These are phyloP conservation scores for Phytopythium chamaehyphon DNA, from an alignment of 352 stramenopile species.

Conservation along the genomic window DNA sequence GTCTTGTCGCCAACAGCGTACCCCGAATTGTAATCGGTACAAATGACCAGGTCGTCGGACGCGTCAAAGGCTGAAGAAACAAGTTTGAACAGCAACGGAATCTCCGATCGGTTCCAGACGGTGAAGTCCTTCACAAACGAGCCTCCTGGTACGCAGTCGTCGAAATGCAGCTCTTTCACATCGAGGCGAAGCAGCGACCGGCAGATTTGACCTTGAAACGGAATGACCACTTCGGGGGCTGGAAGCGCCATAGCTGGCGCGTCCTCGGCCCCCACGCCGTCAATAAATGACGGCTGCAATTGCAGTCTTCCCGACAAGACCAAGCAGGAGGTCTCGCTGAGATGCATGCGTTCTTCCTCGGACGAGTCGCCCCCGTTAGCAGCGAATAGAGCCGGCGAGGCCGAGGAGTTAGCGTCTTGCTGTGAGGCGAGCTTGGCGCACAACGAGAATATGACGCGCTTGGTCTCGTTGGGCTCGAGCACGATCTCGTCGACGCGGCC, in stretches of 20 bases:
- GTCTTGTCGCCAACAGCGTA: slow-evolving; percentile 81
- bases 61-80: slow-evolving; percentile 72
- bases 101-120: slow-evolving; percentile 88
- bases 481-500: slow-evolving; percentile 53
- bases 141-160: slow-evolving; percentile 81
- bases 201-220: slow-evolving; percentile 78
- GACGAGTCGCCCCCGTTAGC: slow-evolving; percentile 56
- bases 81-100: slow-evolving; percentile 82
- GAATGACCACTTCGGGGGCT: slow-evolving; percentile 62
- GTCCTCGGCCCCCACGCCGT: slow-evolving; percentile 14
- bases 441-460: slow-evolving; percentile 67
- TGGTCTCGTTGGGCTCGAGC: slow-evolving; percentile 65
- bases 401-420: slow-evolving; percentile 10
- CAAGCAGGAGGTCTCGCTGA: slow-evolving; percentile 82
- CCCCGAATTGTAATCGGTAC: slow-evolving; percentile 85
- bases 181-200: slow-evolving; percentile 79
- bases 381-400: slow-evolving; percentile 13
- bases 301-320: slow-evolving; percentile 62
- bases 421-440: slow-evolving; percentile 56
- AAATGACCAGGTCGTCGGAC: slow-evolving; percentile 68
- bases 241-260: slow-evolving; percentile 21
- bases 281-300: slow-evolving; percentile 38
- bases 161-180: slow-evolving; percentile 87
- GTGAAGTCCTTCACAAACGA: slow-evolving; percentile 90
- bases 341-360: slow-evolving; percentile 78